A percentile compares a stretch with the other conserved stretches of the same genome.
Conservation (phyloP, 768 basidiomycete species). For the Termitomyces sp. region DNA sequence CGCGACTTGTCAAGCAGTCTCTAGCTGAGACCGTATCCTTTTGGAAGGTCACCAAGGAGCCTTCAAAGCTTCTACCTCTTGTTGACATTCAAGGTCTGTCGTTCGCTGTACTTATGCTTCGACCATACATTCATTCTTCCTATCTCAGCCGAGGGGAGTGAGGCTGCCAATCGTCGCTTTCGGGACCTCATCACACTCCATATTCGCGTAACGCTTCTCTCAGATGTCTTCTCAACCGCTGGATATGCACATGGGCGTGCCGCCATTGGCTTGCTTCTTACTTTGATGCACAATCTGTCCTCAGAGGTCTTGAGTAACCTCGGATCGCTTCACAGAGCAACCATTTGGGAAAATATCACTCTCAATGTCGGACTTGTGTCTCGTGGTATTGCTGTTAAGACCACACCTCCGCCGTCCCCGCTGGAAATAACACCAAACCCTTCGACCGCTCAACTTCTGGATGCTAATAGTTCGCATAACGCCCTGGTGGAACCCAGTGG, state of each 20-base stretch:
- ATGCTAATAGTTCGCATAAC: constrained; percentile 24
- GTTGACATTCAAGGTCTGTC: constrained; percentile 48
- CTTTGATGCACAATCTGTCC: constrained; percentile 60
- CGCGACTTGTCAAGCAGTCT: constrained; percentile 64
- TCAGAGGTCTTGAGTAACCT: constrained; percentile 64
- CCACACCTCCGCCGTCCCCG: constrained; percentile 39
- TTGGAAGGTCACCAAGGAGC: constrained; percentile 50
- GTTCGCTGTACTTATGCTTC: background rate
- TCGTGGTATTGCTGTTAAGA: constrained; percentile 48
- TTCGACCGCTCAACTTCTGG: constrained; percentile 35
- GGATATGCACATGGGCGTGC: constrained; percentile 79
- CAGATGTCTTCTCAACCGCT: constrained; percentile 82
- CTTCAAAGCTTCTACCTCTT: constrained; percentile 62
- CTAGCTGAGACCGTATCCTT: constrained; percentile 66
- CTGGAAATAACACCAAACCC: constrained; percentile 42
- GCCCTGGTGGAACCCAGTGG: constrained; percentile 19
- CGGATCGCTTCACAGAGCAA: constrained; percentile 76
- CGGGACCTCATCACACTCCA: constrained; percentile 70
- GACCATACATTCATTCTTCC: constrained; percentile 8
- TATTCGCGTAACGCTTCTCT: constrained; percentile 75
- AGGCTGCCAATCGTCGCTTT: constrained; percentile 58
- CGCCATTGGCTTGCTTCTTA: constrained; percentile 69
- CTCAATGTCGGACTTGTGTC: constrained; percentile 56
- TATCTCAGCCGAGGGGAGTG: constrained; percentile 38
- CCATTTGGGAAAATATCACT: constrained; percentile 83